phyloP scores from a whole-genome alignment of 495 filamentous ascomycete species.

The Parmelia sp. region DNA sequence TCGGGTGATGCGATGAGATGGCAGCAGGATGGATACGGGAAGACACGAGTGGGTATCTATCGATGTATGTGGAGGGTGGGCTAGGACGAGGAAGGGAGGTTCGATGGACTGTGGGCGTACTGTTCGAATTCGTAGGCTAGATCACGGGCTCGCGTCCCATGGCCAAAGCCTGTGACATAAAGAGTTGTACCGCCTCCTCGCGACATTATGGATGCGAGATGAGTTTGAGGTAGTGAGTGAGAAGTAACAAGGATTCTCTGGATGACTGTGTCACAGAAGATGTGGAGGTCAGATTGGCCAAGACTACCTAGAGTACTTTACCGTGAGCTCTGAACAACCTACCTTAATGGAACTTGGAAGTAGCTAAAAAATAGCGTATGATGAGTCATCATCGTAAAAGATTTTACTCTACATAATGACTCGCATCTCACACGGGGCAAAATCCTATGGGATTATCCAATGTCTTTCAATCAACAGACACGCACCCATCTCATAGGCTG shows the following conservation, averaged over 20 bases:
- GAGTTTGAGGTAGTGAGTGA: neutral
- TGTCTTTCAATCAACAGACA: neutral
- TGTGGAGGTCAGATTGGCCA: neutral
- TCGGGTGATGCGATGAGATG: slow-evolving; percentile 8
- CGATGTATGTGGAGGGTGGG: slow-evolving; percentile 32
- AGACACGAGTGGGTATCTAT: neutral
- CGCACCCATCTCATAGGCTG: neutral
- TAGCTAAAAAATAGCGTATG: no score
- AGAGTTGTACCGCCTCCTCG: slow-evolving; percentile 86
- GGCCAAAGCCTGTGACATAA: slow-evolving; percentile 96
- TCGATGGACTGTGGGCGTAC: slow-evolving; percentile 64
- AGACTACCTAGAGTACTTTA: no score
- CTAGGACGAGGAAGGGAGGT: slow-evolving; percentile 6
- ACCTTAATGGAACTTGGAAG: no score
- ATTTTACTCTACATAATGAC: no score
- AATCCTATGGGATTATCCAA: neutral
- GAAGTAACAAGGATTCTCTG: neutral
- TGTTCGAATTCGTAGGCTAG: slow-evolving; percentile 99
- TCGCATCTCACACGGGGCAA: neutral
- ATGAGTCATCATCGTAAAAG: slow-evolving; percentile 9
- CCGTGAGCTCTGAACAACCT: no score
- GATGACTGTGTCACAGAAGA: neutral
- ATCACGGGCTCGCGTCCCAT: slow-evolving; percentile 97
- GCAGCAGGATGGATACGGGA: neutral
- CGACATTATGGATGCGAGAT: slow-evolving; percentile 57